Evolutionary conservation across 352 stramenopile genomes (phyloP).

Genomic region (Phytophthora pinifolia): DNA sequence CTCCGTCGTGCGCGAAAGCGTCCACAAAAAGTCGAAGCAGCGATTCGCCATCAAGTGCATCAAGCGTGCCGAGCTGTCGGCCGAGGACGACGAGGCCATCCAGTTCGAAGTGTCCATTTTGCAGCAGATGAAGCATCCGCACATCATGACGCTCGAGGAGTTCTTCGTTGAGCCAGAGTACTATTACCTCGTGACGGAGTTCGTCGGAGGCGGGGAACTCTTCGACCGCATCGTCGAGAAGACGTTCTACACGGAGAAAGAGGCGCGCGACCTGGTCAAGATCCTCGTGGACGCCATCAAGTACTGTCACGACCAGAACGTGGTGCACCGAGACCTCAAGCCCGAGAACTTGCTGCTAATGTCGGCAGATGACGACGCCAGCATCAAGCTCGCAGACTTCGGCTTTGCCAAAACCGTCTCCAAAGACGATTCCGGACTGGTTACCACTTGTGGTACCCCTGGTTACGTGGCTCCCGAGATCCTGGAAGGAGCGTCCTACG

Average conservation of each 20-base stretch:
- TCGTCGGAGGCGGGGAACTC: conserved; percentile 83
- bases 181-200: conserved; percentile 90
- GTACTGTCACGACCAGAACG: conserved; percentile 87
- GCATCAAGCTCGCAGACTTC: conserved; percentile 93
- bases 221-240: conserved; percentile 92
- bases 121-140: conserved; percentile 83
- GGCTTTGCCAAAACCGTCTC: conserved; percentile 90
- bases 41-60: conserved; percentile 92
- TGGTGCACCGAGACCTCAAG: conserved; percentile 84
- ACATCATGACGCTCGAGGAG: conserved; percentile 91
- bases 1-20: conserved; percentile 85
- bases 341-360: conserved; percentile 89
- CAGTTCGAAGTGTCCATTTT: conserved; percentile 81
- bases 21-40: conserved; percentile 75
- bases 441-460: conserved; percentile 75
- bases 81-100: conserved; percentile 81
- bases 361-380: conserved; percentile 82
- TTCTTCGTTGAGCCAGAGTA: conserved; percentile 90
- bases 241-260: conserved; percentile 85
- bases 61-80: conserved; percentile 68
- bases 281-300: conserved; percentile 78
- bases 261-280: conserved; percentile 82
- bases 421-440: conserved; percentile 57
- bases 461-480: conserved; percentile 88
- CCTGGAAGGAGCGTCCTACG: conserved; percentile 77